Evolutionary conservation across 163 green algal genomes (phyloP), one percentile per base, ranked within the genome.

Genomic region (Picocystis sp.): DNA sequence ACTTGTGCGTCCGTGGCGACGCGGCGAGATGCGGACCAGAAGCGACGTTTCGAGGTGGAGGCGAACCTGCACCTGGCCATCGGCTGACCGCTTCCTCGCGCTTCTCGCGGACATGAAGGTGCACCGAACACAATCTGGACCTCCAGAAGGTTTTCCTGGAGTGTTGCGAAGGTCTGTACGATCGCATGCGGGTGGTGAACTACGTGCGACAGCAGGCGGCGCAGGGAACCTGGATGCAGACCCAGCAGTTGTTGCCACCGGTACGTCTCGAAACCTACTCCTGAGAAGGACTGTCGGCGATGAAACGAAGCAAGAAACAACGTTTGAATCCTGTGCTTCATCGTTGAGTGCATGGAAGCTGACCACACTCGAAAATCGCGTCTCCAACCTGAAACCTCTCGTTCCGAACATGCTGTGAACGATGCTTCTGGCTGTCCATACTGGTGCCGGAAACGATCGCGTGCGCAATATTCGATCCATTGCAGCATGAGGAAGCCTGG

Each of bases 181-280:
- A 54, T 29, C 38, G 47, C 47, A 54, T 54, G 47, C 34, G 38
- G 9, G 34, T 22, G 19, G 47, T 54, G 3, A 33, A 23, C 44
- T 33, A 50, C 29, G 29, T 38, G 5, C 29, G 29, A 50, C 22
- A 50, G 22, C 21, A 24, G 21, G 44, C 44, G 44, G 21, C 22
- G 21, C 44, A 24, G 3, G 21, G 21, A 24, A 50, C 3, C 22
- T 3, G 8, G 3, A 8, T 24, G 21, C 44, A 23, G 8, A 50
- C 21, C 44, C 44, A 33, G 21, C 21, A 11, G 44, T 8, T 50
- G 44, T 8, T 24, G 44, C 44, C 44, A 6, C 44, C 44, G 44
- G 21, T 24, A 8, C 44, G 22, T 8, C 21, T 33, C 44, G 21
- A 50, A 3, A 8, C 44, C 21, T 24, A 8, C 21, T 12, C 21